A percentile compares a stretch with the other conserved stretches of the same genome.
Evolutionary conservation across 2,329 filamentous ascomycete genomes (phyloP).

Genomic region (Diaporthe sp.): DNA sequence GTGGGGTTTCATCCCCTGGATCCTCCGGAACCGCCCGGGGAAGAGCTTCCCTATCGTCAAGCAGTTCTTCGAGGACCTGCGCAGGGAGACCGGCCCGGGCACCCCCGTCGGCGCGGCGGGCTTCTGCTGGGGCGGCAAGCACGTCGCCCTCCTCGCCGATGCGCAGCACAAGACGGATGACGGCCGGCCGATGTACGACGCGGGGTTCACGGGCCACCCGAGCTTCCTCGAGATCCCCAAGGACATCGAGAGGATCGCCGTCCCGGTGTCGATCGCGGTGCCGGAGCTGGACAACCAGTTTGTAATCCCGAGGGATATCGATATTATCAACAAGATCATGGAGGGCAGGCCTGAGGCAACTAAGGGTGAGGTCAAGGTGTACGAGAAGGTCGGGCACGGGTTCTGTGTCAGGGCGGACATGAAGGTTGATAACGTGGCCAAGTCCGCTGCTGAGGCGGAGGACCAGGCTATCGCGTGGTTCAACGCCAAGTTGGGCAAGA

Average conservation of each 20-base stretch:
- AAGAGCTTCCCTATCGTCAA: slow-evolving; percentile 51
- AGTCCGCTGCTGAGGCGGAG: slow-evolving; percentile 48
- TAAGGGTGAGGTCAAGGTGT: slow-evolving; percentile 53
- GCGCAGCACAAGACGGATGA: slow-evolving; percentile 44
- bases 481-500: slow-evolving; percentile 33
- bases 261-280: slow-evolving; percentile 61
- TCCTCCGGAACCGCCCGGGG: slow-evolving; percentile 48
- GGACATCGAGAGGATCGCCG: slow-evolving; percentile 59
- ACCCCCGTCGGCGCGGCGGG: slow-evolving; percentile 65
- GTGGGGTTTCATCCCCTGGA: slow-evolving; percentile 48
- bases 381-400: slow-evolving; percentile 55
- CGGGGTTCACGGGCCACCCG: slow-evolving; percentile 66
- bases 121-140: slow-evolving; percentile 74
- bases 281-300: slow-evolving; percentile 58
- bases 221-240: slow-evolving; percentile 59
- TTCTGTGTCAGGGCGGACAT: slow-evolving; percentile 54
- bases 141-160: slow-evolving; percentile 62
- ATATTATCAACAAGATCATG: slow-evolving; percentile 52
- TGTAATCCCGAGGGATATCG: slow-evolving; percentile 48
- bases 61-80: slow-evolving; percentile 53
- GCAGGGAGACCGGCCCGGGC: slow-evolving; percentile 46
- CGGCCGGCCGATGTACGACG: slow-evolving; percentile 59
- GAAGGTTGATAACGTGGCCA: slow-evolving; percentile 42
- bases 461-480: slow-evolving; percentile 53
- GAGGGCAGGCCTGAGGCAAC: slow-evolving; percentile 48